These are phyloP conservation scores for Epichloe typhina DNA, from an alignment of 2,329 filamentous ascomycete genomes.

Conservation along the genomic window DNA sequence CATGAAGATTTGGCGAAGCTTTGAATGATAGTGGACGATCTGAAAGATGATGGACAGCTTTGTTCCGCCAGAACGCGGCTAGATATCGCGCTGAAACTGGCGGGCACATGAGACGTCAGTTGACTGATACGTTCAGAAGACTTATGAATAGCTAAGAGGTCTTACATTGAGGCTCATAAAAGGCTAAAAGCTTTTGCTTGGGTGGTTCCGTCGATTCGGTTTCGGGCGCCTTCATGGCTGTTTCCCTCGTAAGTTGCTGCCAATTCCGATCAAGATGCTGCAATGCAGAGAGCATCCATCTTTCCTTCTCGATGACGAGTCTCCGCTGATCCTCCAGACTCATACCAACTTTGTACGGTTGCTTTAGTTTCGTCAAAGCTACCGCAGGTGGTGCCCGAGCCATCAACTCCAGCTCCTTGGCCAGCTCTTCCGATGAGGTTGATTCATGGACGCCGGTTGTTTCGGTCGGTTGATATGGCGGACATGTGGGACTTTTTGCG, in stretches of 20 bases:
- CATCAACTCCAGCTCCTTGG: constrained; percentile 5
- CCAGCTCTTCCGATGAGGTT: neutral
- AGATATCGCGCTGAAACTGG: neutral
- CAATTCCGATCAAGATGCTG: constrained; percentile 27
- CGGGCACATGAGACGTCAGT: neutral
- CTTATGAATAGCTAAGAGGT: neutral
- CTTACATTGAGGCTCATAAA: constrained; percentile 39
- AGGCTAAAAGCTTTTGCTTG: constrained; percentile 27
- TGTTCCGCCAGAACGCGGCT: neutral
- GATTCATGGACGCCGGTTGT: neutral
- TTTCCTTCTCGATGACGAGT: constrained; percentile 14
- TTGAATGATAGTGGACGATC: constrained; percentile 2
- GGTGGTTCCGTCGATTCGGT: neutral
- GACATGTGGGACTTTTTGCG: neutral
- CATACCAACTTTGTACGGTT: neutral
- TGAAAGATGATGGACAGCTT: constrained; percentile 3
- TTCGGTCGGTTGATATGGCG: neutral
- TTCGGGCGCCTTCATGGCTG: neutral
- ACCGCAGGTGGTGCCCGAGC: constrained; percentile 5
- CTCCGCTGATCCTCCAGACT: neutral
- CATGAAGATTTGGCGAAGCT: neutral
- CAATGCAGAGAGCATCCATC: constrained; percentile 48
- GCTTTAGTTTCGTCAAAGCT: constrained; percentile 9
- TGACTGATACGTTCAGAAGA: neutral
- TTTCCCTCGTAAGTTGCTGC: neutral